Base-by-base conservation (phyloP, 352 stramenopile genomes). In the Globisporangium radiosum region DNA sequence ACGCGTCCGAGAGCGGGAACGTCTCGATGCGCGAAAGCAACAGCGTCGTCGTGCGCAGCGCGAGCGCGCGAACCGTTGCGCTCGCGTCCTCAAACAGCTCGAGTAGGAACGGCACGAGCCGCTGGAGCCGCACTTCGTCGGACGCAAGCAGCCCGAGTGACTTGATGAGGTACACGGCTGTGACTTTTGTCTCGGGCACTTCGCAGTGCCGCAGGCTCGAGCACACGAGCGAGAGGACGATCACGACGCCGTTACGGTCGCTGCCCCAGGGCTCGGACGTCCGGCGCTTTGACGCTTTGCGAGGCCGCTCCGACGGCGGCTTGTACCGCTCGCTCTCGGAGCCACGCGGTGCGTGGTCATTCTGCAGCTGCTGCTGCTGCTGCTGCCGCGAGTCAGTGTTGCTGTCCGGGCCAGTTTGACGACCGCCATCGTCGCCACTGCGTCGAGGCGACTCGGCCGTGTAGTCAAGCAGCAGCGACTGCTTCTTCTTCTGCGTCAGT, bases 111-210 rank as follows among this genome's bases (percentile, higher is more conserved):
- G 92, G 96, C 43, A 99, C 78, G 56, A 99, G 73, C 56, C 94
- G 81, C 67, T 99, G 95, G 9, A 99, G 82, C 44, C 94, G 81
- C 37, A 96, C 91, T 73, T 98, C 94, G 57, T 99, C 95, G 7
- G 78, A 92, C 19, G 89, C 90, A 64, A 91, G 96, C 58, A 88
- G 72, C 6, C 86, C 87, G 17, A 98, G 66, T 14, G 88, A 77
- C n/a, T 87, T 78, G 57, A 98, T 87, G 13, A 98, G 71, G 64
- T 97, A 92, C 40, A 98, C 66, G 3, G 90, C 91, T 11, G 96
- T 97, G 19, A 94, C 68, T 54, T 95, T 95, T 10, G 81, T 90
- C 56, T 95, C 82, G 0, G 86, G 84, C 5, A 93, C 78, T 72
- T 92, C 80, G 15, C 90, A 85, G 52, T 94, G 82, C 10, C 86